Evolutionary conservation across 2,329 filamentous ascomycete genomes (phyloP).

Genomic region (Apiospora saccharicola): DNA sequence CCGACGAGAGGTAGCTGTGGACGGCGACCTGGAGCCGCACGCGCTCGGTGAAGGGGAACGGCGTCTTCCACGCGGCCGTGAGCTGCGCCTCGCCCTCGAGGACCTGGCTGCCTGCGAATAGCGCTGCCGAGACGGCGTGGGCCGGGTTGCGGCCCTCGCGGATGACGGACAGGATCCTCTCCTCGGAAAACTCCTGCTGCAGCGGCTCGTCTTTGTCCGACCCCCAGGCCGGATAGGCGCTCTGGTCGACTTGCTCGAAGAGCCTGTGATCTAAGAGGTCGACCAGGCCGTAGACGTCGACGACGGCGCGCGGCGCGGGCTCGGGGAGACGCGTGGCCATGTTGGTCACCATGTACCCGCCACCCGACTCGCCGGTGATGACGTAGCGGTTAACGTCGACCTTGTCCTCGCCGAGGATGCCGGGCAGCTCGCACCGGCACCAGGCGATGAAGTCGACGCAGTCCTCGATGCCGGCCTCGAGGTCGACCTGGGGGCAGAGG

Average conservation of each 20-base stretch:
- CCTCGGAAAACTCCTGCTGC: conserved; percentile 18
- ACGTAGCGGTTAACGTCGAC: conserved; percentile 17
- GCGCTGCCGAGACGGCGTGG: not conserved
- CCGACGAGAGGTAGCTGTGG: conserved; percentile 16
- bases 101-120: conserved; percentile 2
- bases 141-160: conserved; percentile 8
- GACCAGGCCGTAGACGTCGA: conserved; percentile 10
- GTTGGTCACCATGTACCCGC: conserved; percentile 17
- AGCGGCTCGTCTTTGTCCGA: not conserved
- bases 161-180: conserved; percentile 18
- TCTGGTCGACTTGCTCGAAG: conserved; percentile 8
- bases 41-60: conserved; percentile 13
- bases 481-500: conserved; percentile 18
- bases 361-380: conserved; percentile 17
- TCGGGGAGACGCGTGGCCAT: conserved; percentile 13
- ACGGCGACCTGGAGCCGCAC: conserved; percentile 18
- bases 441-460: conserved; percentile 21
- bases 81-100: not conserved
- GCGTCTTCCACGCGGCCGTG: not conserved
- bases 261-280: conserved; percentile 13
- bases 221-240: conserved; percentile 9
- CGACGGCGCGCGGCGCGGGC: conserved; percentile 2
- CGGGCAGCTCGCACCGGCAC: conserved; percentile 19
- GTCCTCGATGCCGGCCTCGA: conserved; percentile 2
- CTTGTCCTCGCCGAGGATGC: conserved; percentile 17